Conservation (phyloP, 805 yeast species). For the Nakazawaea wickerhamii region DNA sequence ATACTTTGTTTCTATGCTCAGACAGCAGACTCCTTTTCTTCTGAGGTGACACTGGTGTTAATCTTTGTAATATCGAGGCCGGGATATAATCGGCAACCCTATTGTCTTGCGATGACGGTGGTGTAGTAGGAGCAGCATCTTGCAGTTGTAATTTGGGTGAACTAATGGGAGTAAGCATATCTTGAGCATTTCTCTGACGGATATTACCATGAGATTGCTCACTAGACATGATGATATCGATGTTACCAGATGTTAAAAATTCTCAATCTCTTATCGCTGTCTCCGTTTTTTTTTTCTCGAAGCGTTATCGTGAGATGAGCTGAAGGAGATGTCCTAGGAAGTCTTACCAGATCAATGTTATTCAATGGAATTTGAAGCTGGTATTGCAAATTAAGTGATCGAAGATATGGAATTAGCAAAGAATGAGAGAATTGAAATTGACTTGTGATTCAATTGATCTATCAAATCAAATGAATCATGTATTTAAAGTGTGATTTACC, state of each 20-base stretch:
- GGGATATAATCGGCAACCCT: background rate
- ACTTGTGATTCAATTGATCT: background rate
- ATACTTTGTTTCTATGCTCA: background rate
- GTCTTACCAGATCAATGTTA: too few relatives aligned
- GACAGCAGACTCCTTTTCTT: background rate
- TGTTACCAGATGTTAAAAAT: background rate
- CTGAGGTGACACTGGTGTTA: conserved; percentile 12
- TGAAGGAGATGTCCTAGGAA: background rate
- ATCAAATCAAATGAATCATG: background rate
- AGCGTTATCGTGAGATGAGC: background rate
- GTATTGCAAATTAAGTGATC: too few relatives aligned
- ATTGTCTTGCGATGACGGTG: background rate
- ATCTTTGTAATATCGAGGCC: conserved; percentile 5
- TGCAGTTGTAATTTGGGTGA: background rate
- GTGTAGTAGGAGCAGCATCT: too few relatives aligned
- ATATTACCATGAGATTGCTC: background rate
- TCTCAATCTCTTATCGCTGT: background rate
- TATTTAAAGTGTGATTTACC: background rate
- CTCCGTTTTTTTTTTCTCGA: background rate
- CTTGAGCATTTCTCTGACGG: background rate
- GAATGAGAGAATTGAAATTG: too few relatives aligned
- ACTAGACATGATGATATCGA: too few relatives aligned
- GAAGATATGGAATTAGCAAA: too few relatives aligned
- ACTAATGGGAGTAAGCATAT: background rate
- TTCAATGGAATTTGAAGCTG: too few relatives aligned